Evolutionary conservation across 768 basidiomycete genomes (phyloP).

Genomic region (Dictyophora rubrovolvata): DNA sequence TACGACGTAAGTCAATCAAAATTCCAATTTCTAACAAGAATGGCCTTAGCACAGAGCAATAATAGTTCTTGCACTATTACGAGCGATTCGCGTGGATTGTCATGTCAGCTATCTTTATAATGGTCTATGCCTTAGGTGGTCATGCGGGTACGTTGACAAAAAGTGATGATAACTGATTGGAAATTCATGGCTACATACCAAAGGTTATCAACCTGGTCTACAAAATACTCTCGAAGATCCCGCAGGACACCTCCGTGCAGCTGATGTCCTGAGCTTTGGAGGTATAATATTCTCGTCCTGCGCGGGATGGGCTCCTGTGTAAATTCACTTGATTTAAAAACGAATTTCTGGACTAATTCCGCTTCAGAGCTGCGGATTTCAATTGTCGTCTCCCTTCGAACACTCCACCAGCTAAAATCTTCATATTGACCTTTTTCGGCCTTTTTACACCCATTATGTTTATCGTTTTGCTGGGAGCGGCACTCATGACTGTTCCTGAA

Average conservation of each 20-base stretch:
- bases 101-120: conserved; percentile 11
- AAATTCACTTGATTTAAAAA: neutral
- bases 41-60: neutral
- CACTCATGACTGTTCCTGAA: conserved; percentile 31
- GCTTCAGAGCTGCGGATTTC: conserved; percentile 41
- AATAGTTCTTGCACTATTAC: conserved; percentile 29
- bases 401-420: conserved; percentile 33
- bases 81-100: conserved; percentile 50
- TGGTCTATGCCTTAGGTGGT: neutral
- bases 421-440: conserved; percentile 40
- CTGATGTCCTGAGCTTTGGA: conserved; percentile 42
- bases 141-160: conserved; percentile 1
- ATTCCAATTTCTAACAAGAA: conserved; percentile 13
- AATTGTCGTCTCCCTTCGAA: conserved; percentile 38
- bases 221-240: conserved; percentile 34
- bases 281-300: conserved; percentile 40
- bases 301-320: conserved; percentile 24
- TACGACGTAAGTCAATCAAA: neutral
- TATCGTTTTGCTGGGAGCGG: conserved; percentile 26
- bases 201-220: conserved; percentile 9
- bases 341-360: conserved; percentile 19
- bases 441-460: conserved; percentile 38
- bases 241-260: conserved; percentile 30
- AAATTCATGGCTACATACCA: neutral
- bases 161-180: neutral